phyloP scores from a whole-genome alignment of 768 basidiomycete genomes.

The Strobilomyces echinocephalus region DNA sequence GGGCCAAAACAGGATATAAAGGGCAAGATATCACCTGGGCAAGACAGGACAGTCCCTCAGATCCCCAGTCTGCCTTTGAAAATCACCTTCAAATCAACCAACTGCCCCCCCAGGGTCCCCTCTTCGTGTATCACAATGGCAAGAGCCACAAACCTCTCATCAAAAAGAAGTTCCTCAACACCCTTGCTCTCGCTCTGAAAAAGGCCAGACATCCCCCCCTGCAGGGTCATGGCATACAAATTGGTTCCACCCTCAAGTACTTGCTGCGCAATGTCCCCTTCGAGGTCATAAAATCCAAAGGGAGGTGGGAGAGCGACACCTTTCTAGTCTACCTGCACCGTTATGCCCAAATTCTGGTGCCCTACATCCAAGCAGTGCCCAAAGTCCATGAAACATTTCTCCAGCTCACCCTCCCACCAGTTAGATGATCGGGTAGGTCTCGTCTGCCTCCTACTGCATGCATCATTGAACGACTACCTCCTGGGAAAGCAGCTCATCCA shows the following conservation, averaged over 20 bases:
- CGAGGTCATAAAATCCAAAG: neutral
- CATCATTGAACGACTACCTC: too few relatives aligned
- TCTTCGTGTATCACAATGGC: neutral
- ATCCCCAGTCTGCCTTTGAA: neutral
- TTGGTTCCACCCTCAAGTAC: neutral
- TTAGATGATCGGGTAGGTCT: too few relatives aligned
- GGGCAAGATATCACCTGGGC: neutral
- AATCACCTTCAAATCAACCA: neutral
- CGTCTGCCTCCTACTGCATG: too few relatives aligned
- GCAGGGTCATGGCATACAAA: neutral
- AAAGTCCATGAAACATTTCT: neutral
- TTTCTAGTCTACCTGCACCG: slow-evolving; percentile 27
- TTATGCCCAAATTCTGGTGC: slow-evolving; percentile 28
- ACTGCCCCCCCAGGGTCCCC: neutral
- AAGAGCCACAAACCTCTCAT: neutral
- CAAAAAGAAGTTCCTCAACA: neutral
- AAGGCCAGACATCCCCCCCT: neutral
- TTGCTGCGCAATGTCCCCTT: neutral
- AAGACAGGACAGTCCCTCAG: neutral
- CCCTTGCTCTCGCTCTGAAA: neutral
- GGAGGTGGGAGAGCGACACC: slow-evolving; percentile 33
- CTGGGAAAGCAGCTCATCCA: too few relatives aligned
- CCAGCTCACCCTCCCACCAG: neutral
- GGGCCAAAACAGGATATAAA: neutral
- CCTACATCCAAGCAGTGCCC: slow-evolving; percentile 23